phyloP scores from a whole-genome alignment of 148 eudicot species.

The Bassia scoparia region DNA sequence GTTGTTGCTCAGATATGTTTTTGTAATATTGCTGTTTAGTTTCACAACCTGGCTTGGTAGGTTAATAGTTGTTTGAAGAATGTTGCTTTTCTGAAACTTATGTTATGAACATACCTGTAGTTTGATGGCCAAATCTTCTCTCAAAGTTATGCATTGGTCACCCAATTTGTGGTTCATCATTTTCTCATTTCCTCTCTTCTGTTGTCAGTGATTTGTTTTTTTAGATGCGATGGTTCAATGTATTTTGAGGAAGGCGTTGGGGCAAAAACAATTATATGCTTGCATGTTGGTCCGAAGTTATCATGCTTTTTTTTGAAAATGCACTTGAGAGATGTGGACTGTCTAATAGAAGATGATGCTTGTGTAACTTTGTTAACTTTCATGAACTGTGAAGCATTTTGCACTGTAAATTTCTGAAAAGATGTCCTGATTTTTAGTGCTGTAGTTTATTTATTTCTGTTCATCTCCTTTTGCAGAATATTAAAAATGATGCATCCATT shows the following conservation, averaged over 20 bases:
- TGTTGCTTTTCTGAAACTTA: background rate
- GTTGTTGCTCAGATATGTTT: background rate
- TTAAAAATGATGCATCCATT: slow-evolving; percentile 93
- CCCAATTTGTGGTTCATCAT: slow-evolving; percentile 4
- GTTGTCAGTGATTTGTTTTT: background rate
- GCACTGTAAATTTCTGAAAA: background rate
- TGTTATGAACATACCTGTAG: background rate
- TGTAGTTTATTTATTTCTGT: background rate
- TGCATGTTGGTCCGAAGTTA: background rate
- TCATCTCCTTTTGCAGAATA: slow-evolving; percentile 43
- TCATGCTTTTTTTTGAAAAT: background rate
- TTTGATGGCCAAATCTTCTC: background rate
- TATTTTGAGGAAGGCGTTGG: too few relatives aligned
- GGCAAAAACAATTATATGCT: background rate
- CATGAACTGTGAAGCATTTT: slow-evolving; percentile 15
- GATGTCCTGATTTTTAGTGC: background rate
- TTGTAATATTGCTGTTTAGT: background rate
- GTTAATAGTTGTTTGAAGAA: background rate
- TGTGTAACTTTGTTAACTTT: too few relatives aligned
- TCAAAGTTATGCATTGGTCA: background rate
- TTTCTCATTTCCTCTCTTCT: background rate
- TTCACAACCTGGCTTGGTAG: background rate
- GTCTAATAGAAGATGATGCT: too few relatives aligned
- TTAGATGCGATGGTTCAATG: background rate
- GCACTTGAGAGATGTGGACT: too few relatives aligned